These are phyloP conservation scores for Cladophialophora psammophila DNA, from an alignment of 2,329 filamentous ascomycete species.

Conservation along the genomic window DNA sequence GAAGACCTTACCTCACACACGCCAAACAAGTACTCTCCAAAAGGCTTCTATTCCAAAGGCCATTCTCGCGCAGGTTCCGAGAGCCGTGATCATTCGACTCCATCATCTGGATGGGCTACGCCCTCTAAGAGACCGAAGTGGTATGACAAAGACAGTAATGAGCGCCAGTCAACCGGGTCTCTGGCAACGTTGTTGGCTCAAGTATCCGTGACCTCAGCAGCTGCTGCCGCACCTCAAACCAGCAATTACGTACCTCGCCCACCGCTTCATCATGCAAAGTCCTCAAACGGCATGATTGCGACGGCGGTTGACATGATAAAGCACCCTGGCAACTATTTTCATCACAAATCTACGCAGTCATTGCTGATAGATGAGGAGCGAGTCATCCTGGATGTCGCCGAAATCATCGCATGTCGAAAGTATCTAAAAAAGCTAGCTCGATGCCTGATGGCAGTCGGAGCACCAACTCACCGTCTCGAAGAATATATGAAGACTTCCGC, in stretches of 20 bases:
- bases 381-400: slow-evolving; percentile 59
- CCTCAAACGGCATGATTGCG: slow-evolving; percentile 33
- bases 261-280: slow-evolving; percentile 19
- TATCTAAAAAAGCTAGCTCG: slow-evolving; percentile 86
- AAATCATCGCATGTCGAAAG: slow-evolving; percentile 77
- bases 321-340: slow-evolving; percentile 32
- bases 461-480: slow-evolving; percentile 88
- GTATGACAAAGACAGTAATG: slow-evolving; percentile 38
- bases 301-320: slow-evolving; percentile 38
- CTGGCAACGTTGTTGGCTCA: slow-evolving; percentile 33
- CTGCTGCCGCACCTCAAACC: slow-evolving; percentile 22
- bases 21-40: slow-evolving; percentile 9
- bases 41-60: slow-evolving; percentile 3
- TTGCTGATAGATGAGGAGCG: slow-evolving; percentile 29
- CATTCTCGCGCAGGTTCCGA: slow-evolving; percentile 26
- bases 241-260: slow-evolving; percentile 24
- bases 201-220: slow-evolving; percentile 27
- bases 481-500: slow-evolving; percentile 90
- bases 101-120: slow-evolving; percentile 35
- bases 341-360: slow-evolving; percentile 23
- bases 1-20: slow-evolving; percentile 14
- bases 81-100: slow-evolving; percentile 19
- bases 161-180: slow-evolving; percentile 27
- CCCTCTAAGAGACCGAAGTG: slow-evolving; percentile 41
- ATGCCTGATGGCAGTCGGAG: slow-evolving; percentile 87